Conservation (phyloP, 1,284 basidiomycete species). For the Moniliella sp. region DNA sequence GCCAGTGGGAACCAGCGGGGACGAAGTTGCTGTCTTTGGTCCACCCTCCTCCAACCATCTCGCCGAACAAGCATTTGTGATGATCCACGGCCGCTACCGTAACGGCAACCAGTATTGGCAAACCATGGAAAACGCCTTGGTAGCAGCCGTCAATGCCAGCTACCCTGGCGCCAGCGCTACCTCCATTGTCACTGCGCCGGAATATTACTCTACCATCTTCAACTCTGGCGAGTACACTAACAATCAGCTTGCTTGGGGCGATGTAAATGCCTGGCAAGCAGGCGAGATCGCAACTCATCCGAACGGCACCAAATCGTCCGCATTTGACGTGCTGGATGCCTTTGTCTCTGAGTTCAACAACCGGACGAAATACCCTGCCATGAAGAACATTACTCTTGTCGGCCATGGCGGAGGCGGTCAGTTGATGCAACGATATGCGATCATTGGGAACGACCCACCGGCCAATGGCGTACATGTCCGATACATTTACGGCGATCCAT, state of each 20-base stretch:
- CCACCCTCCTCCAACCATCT: neutral
- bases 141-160: constrained; percentile 7
- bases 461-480: constrained; percentile 6
- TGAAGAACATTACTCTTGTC: constrained; percentile 16
- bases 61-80: constrained; percentile 3
- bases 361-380: constrained; percentile 7
- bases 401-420: constrained; percentile 23
- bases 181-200: constrained; percentile 20
- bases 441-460: constrained; percentile 6
- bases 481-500: constrained; percentile 16
- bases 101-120: constrained; percentile 3
- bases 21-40: constrained; percentile 1
- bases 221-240: constrained; percentile 6
- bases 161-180: constrained; percentile 7
- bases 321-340: constrained; percentile 8
- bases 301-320: constrained; percentile 2
- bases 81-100: constrained; percentile 2
- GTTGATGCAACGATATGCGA: constrained; percentile 14
- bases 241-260: constrained; percentile 11
- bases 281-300: constrained; percentile 14
- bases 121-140: constrained; percentile 16
- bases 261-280: constrained; percentile 14
- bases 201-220: constrained; percentile 17
- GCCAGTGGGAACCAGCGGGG: constrained; percentile 1
- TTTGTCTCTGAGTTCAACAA: constrained; percentile 8